These are phyloP conservation scores for Pyracantha coccinea DNA, from an alignment of 331 rosid genomes.

Conservation along the genomic window DNA sequence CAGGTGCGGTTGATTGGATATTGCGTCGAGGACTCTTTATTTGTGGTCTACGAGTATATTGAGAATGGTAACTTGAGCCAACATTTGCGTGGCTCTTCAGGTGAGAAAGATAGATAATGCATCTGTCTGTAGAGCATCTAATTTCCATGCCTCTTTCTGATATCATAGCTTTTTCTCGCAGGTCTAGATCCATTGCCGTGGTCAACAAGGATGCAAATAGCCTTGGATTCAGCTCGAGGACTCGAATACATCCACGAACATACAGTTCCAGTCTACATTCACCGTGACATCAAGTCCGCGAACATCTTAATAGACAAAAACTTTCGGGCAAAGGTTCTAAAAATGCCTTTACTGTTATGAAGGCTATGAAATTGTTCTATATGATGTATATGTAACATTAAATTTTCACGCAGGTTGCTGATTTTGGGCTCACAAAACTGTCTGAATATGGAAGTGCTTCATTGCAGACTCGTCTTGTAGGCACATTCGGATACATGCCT, in stretches of 20 bases:
- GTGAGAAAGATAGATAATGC: slow-evolving; percentile 21
- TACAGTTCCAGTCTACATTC: slow-evolving; percentile 90
- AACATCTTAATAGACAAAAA: slow-evolving; percentile 77
- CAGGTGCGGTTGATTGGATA: slow-evolving; percentile 94
- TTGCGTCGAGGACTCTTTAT: slow-evolving; percentile 68
- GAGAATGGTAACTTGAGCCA: slow-evolving; percentile 78
- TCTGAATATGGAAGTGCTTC: slow-evolving; percentile 53
- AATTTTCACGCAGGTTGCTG: slow-evolving; percentile 61
- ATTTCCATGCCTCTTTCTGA: not conserved
- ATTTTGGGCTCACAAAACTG: slow-evolving; percentile 72
- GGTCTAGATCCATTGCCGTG: slow-evolving; percentile 58
- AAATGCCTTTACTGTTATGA: not conserved
- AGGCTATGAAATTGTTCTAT: not conserved
- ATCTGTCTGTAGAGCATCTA: not conserved
- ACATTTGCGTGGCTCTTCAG: slow-evolving; percentile 69
- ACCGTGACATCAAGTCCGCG: slow-evolving; percentile 90
- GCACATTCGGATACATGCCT: slow-evolving; percentile 95
- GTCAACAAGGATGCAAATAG: slow-evolving; percentile 78
- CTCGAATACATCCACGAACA: slow-evolving; percentile 95
- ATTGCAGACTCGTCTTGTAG: slow-evolving; percentile 55
- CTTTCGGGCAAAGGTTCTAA: slow-evolving; percentile 70
- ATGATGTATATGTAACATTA: not conserved
- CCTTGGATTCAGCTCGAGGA: slow-evolving; percentile 92
- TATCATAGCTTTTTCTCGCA: not conserved
- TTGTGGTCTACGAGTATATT: slow-evolving; percentile 83